Evolutionary conservation across 768 basidiomycete species (phyloP).

Genomic region (Roridomyces roridus): DNA sequence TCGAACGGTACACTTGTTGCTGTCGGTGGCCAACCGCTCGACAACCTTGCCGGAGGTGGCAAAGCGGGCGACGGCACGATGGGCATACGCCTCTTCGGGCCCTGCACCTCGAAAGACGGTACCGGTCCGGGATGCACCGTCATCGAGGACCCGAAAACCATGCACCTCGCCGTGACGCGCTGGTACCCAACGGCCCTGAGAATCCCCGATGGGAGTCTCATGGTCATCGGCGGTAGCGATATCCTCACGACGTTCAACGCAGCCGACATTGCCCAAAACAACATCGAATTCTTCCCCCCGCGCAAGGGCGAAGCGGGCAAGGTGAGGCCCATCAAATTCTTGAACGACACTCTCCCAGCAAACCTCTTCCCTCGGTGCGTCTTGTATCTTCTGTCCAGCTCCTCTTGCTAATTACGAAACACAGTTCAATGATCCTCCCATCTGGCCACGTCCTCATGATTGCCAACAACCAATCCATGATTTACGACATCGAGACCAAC

Average conservation of each 20-base stretch:
- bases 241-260: constrained; percentile 16
- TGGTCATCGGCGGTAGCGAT: constrained; percentile 42
- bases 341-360: constrained; percentile 9
- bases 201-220: constrained; percentile 19
- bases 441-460: constrained; percentile 57
- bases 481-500: constrained; percentile 33
- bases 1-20: no score
- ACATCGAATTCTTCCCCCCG: no score
- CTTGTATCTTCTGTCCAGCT: not conserved
- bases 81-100: constrained; percentile 26
- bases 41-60: not conserved
- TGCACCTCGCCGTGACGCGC: constrained; percentile 16
- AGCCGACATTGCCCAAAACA: not conserved
- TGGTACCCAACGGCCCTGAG: constrained; percentile 26
- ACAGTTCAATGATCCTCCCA: constrained; percentile 58
- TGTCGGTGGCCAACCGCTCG: no score
- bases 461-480: constrained; percentile 55
- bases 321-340: constrained; percentile 7
- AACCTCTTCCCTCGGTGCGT: constrained; percentile 24
- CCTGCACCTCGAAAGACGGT: constrained; percentile 22
- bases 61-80: constrained; percentile 3
- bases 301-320: constrained; percentile 7
- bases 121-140: constrained; percentile 21
- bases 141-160: constrained; percentile 21
- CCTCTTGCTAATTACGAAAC: constrained; percentile 21